Evolutionary conservation across 148 eudicot genomes (phyloP), one percentile per base, ranked within the genome.

Genomic region (Linanthus parryae): DNA sequence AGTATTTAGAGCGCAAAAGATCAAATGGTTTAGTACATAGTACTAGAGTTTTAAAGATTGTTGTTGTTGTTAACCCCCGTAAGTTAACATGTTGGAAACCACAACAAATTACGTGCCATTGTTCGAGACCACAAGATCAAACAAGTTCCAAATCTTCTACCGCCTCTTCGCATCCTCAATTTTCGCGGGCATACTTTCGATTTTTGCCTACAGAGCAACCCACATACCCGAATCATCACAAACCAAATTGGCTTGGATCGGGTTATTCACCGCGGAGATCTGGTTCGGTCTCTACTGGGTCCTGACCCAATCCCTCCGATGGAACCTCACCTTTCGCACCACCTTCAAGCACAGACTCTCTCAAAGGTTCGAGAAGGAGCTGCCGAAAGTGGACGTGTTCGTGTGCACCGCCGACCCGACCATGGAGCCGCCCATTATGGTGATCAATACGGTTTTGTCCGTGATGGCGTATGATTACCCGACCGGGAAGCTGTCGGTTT

Each of bases 231-330:
- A 1, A 17, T 4, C 30, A 5, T 51, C 30, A 43, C 62, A 43
- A 45, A 67, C 28, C 7, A 52, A 69, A 39, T 55, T 59, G 25
- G 78, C 57, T 3, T 83, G 88, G 85, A 44, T 73, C n/a, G 72
- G 64, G 3, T 21, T 84, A 70, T 58, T 83, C 45, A 30, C 35
- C 21, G 83, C 88, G 9, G 96, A 88, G 28, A 36, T 88, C 7
- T 83, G 88, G 92, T 83, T 80, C 28, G 64, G 68, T 46, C 44
- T 88, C 47, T 88, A 83, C 48, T 88, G 96, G 88, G 10, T 88
- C 44, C 66, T 88, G 16, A 72, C 85, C 52, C 96, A 84, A 27
- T 42, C 80, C 20, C 31, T 50, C 23, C 81, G 94, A 0, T 88
- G 85, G 82, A 74, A 78, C 37, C 70, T 14, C 1, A 48, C 57